Evolutionary conservation across 768 basidiomycete genomes (phyloP), one percentile per base, ranked within the genome.

Genomic region (Tricholoma bakamatsutake): DNA sequence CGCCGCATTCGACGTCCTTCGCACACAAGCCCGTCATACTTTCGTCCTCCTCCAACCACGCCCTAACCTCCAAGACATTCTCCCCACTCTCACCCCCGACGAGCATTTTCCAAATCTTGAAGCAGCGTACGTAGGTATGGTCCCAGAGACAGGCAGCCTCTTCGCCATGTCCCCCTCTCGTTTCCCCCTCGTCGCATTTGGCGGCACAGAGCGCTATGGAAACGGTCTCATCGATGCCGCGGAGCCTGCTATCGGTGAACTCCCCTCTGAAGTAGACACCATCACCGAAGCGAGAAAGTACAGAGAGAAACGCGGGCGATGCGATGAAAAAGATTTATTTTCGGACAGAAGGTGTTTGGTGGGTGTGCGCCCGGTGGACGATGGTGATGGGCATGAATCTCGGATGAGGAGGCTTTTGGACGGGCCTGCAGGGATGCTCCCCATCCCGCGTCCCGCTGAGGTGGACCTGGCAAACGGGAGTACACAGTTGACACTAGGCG

Each of bases 1-100:
- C 30, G 90, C 88, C 33, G 77, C 90, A 24, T 90, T 93, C 62
- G 90, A 93, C 64, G 81, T 93, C 45, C 74, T 91, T 5, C 78
- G 77, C 15, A 67, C 70, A 33, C 8, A 28, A 2, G 46, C 30
- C 4, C 46, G 50, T 64, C 69, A 60, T 71, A 84, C 93, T 3
- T 85, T 96, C 64, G 85, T 92, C 7, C 82, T 98, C 10, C 83
- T 93, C 12, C 95, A 98, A 67, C 94, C 95, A 11, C 85, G 82
- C 1, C 87, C 90, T 0, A 79, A 82, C 33, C 76, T 93, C 1
- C 78, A 85, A 17, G 85, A 93, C 33, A 74, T 96, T 7, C 76
- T 93, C 33, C 84, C 86, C 9, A 73, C 74, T n/a, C 71, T 82
- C n/a, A 69, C 71, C 5, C 69, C 71, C 28, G 67, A 72, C 8